Evolutionary conservation across 306 rosid species (phyloP).

Genomic region (Betula pendula): DNA sequence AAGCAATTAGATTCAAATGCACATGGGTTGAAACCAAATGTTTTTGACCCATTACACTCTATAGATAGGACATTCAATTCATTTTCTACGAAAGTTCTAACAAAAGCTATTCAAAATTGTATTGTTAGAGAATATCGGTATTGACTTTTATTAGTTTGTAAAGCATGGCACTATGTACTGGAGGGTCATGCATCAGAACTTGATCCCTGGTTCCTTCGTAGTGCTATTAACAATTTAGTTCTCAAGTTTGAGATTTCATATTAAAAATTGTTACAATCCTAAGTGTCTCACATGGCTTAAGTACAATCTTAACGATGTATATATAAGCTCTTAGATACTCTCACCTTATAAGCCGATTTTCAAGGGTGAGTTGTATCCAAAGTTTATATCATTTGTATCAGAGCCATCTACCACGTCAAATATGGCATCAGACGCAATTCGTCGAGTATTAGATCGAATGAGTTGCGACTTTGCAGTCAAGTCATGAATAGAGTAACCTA

Average conservation of each 20-base stretch:
- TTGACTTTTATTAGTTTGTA: not conserved
- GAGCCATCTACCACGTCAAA: too few relatives aligned
- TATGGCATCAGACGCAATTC: too few relatives aligned
- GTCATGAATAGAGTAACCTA: too few relatives aligned
- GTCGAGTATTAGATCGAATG: too few relatives aligned
- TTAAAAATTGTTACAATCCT: too few relatives aligned
- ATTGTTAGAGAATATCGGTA: not conserved
- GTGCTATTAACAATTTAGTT: not conserved
- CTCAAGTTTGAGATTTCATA: not conserved
- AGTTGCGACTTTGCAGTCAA: too few relatives aligned
- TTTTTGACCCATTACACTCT: not conserved
- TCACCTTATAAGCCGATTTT: too few relatives aligned
- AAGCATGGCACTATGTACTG: not conserved
- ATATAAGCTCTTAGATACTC: too few relatives aligned
- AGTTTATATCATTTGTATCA: too few relatives aligned
- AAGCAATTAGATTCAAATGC: not conserved
- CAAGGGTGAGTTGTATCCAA: too few relatives aligned
- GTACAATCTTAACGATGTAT: too few relatives aligned
- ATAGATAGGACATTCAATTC: not conserved
- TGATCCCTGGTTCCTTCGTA: not conserved
- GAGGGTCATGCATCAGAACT: conserved; percentile 5
- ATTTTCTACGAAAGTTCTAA: not conserved
- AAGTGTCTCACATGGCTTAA: too few relatives aligned
- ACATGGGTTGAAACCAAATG: not conserved
- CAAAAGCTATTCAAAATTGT: not conserved